Conservation (phyloP, 129 eudicot genomes). For the Tagetes patula region DNA sequence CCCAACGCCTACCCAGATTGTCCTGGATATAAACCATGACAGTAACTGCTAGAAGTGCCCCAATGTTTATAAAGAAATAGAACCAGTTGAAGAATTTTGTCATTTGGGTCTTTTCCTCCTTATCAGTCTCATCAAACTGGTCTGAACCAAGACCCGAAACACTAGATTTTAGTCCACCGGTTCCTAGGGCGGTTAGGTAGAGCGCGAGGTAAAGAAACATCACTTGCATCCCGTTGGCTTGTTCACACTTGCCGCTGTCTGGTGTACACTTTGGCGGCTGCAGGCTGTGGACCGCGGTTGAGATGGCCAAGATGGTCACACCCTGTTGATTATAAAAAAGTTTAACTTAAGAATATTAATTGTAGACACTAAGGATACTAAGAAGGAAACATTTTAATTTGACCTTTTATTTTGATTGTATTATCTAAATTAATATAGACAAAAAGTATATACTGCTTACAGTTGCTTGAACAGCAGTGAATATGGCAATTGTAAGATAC, state of each 20-base stretch:
- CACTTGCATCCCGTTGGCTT: constrained; percentile 54
- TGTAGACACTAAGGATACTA: constrained; percentile 7
- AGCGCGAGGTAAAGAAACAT: constrained; percentile 59
- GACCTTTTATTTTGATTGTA: constrained; percentile 16
- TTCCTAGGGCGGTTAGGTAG: constrained; percentile 85
- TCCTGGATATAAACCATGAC: constrained; percentile 82
- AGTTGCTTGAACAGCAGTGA: constrained; percentile 68
- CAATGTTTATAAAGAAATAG: constrained; percentile 80
- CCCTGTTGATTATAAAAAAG: constrained; percentile 47
- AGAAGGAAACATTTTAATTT: neutral
- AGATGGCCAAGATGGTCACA: constrained; percentile 64
- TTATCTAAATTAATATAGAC: neutral
- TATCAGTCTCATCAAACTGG: constrained; percentile 73
- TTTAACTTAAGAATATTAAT: neutral
- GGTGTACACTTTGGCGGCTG: constrained; percentile 70
- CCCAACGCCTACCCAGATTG: constrained; percentile 76
- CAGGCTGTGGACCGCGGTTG: constrained; percentile 72
- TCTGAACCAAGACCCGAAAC: constrained; percentile 93
- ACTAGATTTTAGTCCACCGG: constrained; percentile 88
- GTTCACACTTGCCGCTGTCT: constrained; percentile 37
- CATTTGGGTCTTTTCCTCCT: constrained; percentile 59
- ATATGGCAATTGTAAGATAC: constrained; percentile 80
- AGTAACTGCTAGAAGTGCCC: constrained; percentile 74
- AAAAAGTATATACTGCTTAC: constrained; percentile 43
- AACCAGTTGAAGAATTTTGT: constrained; percentile 77